Base-by-base conservation (phyloP, 441 rosid genomes). In the Omphalea diandra region DNA sequence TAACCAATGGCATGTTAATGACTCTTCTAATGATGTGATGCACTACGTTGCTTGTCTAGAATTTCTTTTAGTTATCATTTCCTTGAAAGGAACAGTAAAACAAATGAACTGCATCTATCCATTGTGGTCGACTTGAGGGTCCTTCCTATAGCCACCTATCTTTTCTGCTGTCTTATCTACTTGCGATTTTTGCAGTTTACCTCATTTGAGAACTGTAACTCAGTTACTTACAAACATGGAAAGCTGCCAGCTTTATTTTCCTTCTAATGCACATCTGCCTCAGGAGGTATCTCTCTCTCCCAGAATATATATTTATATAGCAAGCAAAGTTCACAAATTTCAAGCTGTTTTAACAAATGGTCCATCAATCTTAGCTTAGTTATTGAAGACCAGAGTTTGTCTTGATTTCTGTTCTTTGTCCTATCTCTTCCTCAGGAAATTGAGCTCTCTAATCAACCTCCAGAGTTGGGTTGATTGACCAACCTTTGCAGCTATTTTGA, bases 171-270 rank as follows among this genome's bases (percentile, higher is more conserved):
- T 20, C 9, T 69, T 46, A 61, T 61, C 49, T 43, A 27, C 41
- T 52, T 61, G n/a, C 61, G 27, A 64, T 31, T 47, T 76, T 65
- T 80, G 76, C 88, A 89, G 94, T 35, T 83, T 77, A 64, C 87
- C 94, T 53, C 88, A 83, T 83, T 81, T 87, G 59, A 72, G 73
- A 82, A 86, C 91, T 9, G 87, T 83, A 40, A 40, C 65, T 44
- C 90, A 85, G 76, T 74, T 89, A 32, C 90, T 89, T 38, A 76
- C 73, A 17, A 82, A 89, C 64, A 87, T 89, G 89, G 91, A 84
- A 76, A 81, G 76, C 75, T 76, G 82, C 79, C 91, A 87, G 69
- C 86, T 87, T 41, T 78, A 32, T 77, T 64, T 86, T 73, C 81
- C 84, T 54, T 83, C 90, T 9, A 83, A 68, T 38, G 57, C 79